Base-by-base conservation (phyloP, 495 filamentous ascomycete genomes). In the Lasiosphaeria ovina region DNA sequence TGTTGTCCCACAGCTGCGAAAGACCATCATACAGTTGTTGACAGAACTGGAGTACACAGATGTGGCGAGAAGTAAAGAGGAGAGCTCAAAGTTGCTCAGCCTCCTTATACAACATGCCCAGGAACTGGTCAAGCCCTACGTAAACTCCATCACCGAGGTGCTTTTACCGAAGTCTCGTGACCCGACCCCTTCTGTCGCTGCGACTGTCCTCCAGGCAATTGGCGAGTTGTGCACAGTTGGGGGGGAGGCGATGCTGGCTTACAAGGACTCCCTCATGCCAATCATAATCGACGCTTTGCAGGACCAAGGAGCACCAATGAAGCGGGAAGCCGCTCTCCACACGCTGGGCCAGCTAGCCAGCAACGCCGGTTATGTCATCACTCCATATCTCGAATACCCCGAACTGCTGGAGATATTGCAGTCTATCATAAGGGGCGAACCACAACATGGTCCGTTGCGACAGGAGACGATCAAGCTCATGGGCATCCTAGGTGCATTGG, bases 11-110 rank as follows among this genome's bases (percentile, higher is more conserved):
- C 92, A 93, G 0, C 73, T 99, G 35, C 85, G 94, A 49, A 99
- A 99, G 72, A 85, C 92, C 48, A 82, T 99, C 35, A 93, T 99
- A 60, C 96, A 98, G 76, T 85, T 98, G 69, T 81, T 98, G 55
- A 98, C 93, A 17, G 92, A 97, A 66, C 85, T 99, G 38, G 91
- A 94, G 62, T 97, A 95, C 71, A 93, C 93, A n/a, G 93, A 92
- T 69, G 92, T 91, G 40, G 81, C 93, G 45, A 87, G 90, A 36
- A 93, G 91, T 71, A 97, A 97, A 66, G 93, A 98, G 75, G 92
- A 99, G 72, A 95, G 91, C 67, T 91, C 94, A 12, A 91, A 89
- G 69, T 82, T 99, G 8, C 91, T 99, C 59, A 93, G 92, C 63
- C 81, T 97, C 51, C 87, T 98, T 32, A 92, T 97, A 33, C 87